Evolutionary conservation across 2,329 filamentous ascomycete genomes (phyloP).

Genomic region (Ceratocystis cacaofunesta): DNA sequence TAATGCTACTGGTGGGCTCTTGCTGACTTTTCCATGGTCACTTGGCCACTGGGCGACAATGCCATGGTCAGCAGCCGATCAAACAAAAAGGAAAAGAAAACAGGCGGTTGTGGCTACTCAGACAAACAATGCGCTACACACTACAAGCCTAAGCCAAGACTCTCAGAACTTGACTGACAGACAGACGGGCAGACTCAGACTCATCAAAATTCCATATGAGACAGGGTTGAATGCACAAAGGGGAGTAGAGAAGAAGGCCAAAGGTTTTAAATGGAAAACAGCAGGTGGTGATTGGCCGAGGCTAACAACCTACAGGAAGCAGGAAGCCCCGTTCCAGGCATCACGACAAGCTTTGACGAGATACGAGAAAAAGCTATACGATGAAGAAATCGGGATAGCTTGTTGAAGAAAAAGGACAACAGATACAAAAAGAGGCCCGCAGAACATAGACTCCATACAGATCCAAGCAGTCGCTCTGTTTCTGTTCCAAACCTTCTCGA

Average conservation of each 20-base stretch:
- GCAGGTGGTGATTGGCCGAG: conserved; percentile 30
- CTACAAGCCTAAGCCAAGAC: too few species aligned
- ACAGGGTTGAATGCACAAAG: not conserved
- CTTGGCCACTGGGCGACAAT: not conserved
- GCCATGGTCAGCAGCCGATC: conserved; percentile 1
- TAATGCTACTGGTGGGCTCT: not conserved
- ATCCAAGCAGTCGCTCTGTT: not conserved
- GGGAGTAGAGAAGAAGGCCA: not conserved
- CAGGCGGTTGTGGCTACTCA: conserved; percentile 32
- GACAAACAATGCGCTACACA: conserved; percentile 19
- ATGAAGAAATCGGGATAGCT: conserved; percentile 28
- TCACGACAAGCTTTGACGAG: not conserved
- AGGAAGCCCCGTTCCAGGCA: too few species aligned
- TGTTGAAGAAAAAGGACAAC: not conserved
- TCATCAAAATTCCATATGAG: too few species aligned
- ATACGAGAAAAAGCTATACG: conserved; percentile 28
- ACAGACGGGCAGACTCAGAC: too few species aligned
- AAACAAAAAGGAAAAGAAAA: conserved; percentile 21
- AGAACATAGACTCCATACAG: not conserved
- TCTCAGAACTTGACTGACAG: too few species aligned
- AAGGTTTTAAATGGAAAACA: too few species aligned
- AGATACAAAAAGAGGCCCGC: conserved; percentile 1
- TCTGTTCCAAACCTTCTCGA: not conserved
- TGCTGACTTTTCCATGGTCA: not conserved
- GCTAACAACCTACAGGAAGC: conserved; percentile 8